Evolutionary conservation across 2,329 filamentous ascomycete genomes (phyloP).

Genomic region (Sclerotinia spermophila): DNA sequence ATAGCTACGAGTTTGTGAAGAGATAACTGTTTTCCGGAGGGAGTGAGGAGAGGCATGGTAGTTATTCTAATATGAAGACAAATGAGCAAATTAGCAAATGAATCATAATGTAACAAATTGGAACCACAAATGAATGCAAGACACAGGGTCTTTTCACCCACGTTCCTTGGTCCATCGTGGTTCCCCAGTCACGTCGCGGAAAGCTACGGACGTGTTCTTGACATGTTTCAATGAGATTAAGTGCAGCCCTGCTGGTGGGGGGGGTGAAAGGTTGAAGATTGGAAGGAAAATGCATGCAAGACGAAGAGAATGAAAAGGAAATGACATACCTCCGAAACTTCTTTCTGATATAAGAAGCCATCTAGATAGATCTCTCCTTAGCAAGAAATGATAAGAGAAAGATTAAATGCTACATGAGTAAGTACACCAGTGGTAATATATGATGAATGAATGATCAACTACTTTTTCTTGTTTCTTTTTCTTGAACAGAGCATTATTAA

Average conservation of each 20-base stretch:
- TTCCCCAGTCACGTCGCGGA: not conserved
- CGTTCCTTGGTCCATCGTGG: not conserved
- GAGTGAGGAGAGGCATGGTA: constrained; percentile 28
- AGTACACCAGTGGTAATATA: no score
- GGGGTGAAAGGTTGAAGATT: not conserved
- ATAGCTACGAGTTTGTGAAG: constrained; percentile 38
- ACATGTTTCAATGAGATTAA: not conserved
- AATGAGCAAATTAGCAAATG: constrained; percentile 11
- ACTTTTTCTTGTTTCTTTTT: no score
- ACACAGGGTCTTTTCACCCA: not conserved
- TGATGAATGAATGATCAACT: not conserved
- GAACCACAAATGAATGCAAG: constrained; percentile 14
- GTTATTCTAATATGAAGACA: constrained; percentile 10
- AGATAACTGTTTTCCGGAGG: constrained; percentile 34
- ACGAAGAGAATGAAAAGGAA: not conserved
- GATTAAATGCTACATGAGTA: not conserved
- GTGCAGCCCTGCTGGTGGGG: constrained; percentile 5
- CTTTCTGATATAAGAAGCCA: constrained; percentile 14
- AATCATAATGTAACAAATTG: not conserved
- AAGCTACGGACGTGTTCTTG: not conserved
- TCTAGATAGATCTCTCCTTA: no score
- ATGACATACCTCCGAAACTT: constrained; percentile 11
- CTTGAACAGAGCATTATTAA: no score
- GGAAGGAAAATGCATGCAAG: no score
- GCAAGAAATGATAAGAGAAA: not conserved